phyloP scores from a whole-genome alignment of 2,329 filamentous ascomycete species.

The Fusarium verrucosum region DNA sequence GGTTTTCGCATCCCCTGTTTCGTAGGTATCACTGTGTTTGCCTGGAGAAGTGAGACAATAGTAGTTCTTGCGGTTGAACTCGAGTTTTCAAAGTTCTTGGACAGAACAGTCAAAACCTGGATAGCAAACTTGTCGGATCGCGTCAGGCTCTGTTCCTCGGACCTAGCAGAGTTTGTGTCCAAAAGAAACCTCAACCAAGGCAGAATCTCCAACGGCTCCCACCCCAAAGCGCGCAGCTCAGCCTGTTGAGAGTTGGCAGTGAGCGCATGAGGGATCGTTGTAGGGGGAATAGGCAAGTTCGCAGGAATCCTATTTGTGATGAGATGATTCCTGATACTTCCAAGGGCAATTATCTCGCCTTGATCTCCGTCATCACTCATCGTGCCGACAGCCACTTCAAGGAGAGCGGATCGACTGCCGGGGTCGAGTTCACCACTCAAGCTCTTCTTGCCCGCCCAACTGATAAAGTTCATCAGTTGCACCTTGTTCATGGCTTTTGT shows the following conservation, averaged over 20 bases:
- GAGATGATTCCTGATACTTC: conserved; percentile 78
- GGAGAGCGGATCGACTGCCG: conserved; percentile 71
- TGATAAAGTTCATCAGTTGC: conserved; percentile 84
- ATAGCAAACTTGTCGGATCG: conserved; percentile 77
- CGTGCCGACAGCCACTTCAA: conserved; percentile 82
- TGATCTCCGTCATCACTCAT: conserved; percentile 68
- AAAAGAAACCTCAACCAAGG: conserved; percentile 87
- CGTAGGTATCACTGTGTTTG: conserved; percentile 83
- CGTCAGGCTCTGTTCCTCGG: conserved; percentile 74
- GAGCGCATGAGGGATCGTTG: conserved; percentile 85
- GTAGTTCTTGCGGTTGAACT: conserved; percentile 71
- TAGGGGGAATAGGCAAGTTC: conserved; percentile 81
- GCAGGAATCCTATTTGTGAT: conserved; percentile 81
- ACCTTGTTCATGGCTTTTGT: conserved; percentile 80
- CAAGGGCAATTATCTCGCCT: conserved; percentile 79
- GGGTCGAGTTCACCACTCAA: conserved; percentile 76
- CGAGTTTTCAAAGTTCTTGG: conserved; percentile 90
- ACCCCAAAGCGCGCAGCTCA: conserved; percentile 83
- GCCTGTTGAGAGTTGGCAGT: conserved; percentile 73
- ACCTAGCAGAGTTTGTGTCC: conserved; percentile 68
- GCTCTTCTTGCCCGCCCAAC: conserved; percentile 81
- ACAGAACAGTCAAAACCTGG: conserved; percentile 80
- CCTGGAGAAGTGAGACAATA: conserved; percentile 70
- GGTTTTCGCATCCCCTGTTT: conserved; percentile 90
- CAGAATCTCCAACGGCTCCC: conserved; percentile 84